Evolutionary conservation across 2,329 filamentous ascomycete species (phyloP), one percentile per base, ranked within the genome.

Genomic region (Pochonia chlamydosporia): DNA sequence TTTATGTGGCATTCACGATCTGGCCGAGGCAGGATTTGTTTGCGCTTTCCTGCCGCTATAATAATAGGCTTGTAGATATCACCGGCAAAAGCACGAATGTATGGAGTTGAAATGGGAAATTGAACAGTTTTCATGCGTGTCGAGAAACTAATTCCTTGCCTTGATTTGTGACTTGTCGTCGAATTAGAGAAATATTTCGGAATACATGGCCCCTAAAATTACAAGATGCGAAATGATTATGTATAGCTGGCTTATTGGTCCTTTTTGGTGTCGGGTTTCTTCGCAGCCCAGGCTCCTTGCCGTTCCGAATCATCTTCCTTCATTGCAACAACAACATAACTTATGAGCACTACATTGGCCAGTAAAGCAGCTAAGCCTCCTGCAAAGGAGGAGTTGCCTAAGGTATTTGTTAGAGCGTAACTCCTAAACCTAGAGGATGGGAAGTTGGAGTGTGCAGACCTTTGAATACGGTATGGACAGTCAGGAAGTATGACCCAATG

Each of bases 241-340:
- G n/a, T n/a, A n/a, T 18, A 16, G 31, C n/a, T 39, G 8, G 20
- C 35, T 60, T 56, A 76, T 52, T 70, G 65, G 39, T 72, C 66
- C 60, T 81, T 81, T 65, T 78, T 80, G 44, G 58, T 63, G 46
- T 74, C 69, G 35, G 60, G 59, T 56, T 69, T 69, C 51, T 58
- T 56, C 35, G 71, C 72, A 50, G 72, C 72, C 30, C 60, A n/a
- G n/a, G n/a, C 33, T 51, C 54, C 69, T 67, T 16, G 78, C 75
- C 3, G 47, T 7, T 36, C 46, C 8, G 70, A 69, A 55, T 79
- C 71, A 60, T 97, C 93, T 65, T 99, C 93, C 51, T 78, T 83
- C 79, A 96, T 91, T 4, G 93, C 93, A 18, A 96, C 89, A 48
- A 96, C 71, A 37, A 97, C 81, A 66, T 97, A 99, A n/a, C 78